Evolutionary conservation across 202 grass and related monocot genomes (phyloP).

Genomic region (Digitaria exilis): DNA sequence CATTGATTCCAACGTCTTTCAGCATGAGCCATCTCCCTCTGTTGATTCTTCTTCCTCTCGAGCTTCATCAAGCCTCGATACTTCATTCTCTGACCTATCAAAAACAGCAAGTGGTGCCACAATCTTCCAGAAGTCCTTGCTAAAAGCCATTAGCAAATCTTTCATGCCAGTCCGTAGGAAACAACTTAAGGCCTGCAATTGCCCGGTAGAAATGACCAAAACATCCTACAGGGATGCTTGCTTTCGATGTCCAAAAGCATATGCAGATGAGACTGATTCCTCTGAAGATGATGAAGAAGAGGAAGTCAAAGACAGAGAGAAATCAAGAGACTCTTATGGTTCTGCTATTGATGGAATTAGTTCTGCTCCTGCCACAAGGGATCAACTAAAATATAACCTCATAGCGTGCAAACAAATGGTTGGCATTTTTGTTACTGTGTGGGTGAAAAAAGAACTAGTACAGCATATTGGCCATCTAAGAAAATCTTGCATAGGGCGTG

Average conservation of each 20-base stretch:
- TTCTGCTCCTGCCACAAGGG: slow-evolving; percentile 43
- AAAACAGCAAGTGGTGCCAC: slow-evolving; percentile 64
- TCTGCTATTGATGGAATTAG: slow-evolving; percentile 43
- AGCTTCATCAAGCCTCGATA: slow-evolving; percentile 52
- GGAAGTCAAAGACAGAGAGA: slow-evolving; percentile 44
- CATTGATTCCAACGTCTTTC: slow-evolving; percentile 48
- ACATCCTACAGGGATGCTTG: slow-evolving; percentile 78
- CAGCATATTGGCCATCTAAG: slow-evolving; percentile 89
- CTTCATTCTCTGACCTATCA: slow-evolving; percentile 55
- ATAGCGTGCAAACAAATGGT: slow-evolving; percentile 94
- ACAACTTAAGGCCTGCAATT: slow-evolving; percentile 77
- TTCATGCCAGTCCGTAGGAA: slow-evolving; percentile 72
- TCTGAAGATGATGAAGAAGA: slow-evolving; percentile 70
- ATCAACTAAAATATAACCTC: slow-evolving; percentile 78
- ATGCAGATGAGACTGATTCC: slow-evolving; percentile 53
- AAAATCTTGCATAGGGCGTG: slow-evolving; percentile 79
- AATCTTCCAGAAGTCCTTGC: slow-evolving; percentile 78
- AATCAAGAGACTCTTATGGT: slow-evolving; percentile 41
- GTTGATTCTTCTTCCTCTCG: slow-evolving; percentile 55
- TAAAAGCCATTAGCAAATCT: slow-evolving; percentile 80
- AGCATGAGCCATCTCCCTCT: slow-evolving; percentile 49
- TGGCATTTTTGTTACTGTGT: slow-evolving; percentile 90
- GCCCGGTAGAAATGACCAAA: slow-evolving; percentile 61
- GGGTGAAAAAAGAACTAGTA: slow-evolving; percentile 86
- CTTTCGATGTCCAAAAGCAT: slow-evolving; percentile 54